phyloP scores from a whole-genome alignment of 2,329 filamentous ascomycete genomes.

The Clonostachys solani region DNA sequence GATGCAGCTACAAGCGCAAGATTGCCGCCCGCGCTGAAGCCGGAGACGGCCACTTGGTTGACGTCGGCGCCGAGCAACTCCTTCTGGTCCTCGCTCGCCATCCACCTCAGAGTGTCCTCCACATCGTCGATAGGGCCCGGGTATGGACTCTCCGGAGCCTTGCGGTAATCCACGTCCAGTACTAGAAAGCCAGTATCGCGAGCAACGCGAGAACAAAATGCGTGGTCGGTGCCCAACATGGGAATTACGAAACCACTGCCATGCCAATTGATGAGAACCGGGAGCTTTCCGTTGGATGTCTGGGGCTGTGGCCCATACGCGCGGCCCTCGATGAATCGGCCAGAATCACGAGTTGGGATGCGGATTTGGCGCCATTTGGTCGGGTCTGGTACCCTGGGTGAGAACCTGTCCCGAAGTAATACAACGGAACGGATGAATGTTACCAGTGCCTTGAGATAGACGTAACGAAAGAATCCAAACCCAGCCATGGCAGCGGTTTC shows the following conservation, averaged over 20 bases:
- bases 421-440: too few species aligned
- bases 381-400: too few species aligned
- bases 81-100: constrained; percentile 3
- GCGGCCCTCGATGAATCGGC: constrained; percentile 17
- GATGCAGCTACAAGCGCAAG: constrained; percentile 25
- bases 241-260: constrained; percentile 25
- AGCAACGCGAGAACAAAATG: constrained; percentile 26
- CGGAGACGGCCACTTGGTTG: constrained; percentile 32
- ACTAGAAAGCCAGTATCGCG: constrained; percentile 4
- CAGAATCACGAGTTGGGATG: constrained; percentile 18
- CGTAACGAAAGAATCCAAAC: too few species aligned
- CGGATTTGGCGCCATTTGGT: constrained; percentile 1
- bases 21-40: constrained; percentile 40
- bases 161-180: constrained; percentile 29
- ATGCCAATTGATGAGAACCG: constrained; percentile 19
- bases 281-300: constrained; percentile 10
- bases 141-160: constrained; percentile 31
- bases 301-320: constrained; percentile 12
- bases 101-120: constrained; percentile 28
- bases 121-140: constrained; percentile 22
- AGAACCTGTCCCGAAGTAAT: too few species aligned
- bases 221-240: constrained; percentile 28
- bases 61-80: constrained; percentile 17
- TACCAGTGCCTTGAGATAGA: too few species aligned
- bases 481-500: too few species aligned